Evolutionary conservation across 345 rosid species (phyloP).

Genomic region (Murraya koenigii): DNA sequence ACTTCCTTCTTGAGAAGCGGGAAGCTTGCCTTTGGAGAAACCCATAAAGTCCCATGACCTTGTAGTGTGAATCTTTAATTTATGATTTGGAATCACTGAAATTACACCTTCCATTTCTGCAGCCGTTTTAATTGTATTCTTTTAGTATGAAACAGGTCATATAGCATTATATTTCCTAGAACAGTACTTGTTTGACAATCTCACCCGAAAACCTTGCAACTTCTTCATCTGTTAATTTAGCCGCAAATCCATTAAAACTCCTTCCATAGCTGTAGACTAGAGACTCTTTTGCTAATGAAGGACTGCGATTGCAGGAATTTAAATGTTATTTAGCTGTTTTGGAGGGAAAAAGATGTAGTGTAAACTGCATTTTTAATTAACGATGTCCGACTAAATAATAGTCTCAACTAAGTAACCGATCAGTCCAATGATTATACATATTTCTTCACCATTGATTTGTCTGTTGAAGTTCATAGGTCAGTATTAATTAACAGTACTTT

Average conservation of each 20-base stretch:
- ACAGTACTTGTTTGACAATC: neutral
- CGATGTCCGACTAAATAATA: neutral
- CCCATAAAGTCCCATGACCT: conserved; percentile 44
- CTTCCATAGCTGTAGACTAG: conserved; percentile 38
- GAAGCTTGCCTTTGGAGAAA: conserved; percentile 3
- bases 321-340: neutral
- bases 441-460: too few relatives aligned
- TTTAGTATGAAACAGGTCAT: neutral
- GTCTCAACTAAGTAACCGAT: neutral
- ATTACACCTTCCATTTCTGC: conserved; percentile 35
- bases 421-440: neutral
- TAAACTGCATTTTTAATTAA: neutral
- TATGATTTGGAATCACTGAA: conserved; percentile 38
- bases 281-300: conserved; percentile 25
- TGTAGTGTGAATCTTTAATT: conserved; percentile 31
- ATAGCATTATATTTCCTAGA: neutral
- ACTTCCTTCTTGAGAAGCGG: conserved; percentile 10
- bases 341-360: neutral
- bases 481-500: neutral
- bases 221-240: conserved; percentile 37
- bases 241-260: conserved; percentile 45
- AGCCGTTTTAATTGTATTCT: neutral
- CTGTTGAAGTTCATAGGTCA: neutral
- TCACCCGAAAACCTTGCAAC: conserved; percentile 35
- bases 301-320: conserved; percentile 18